Conservation (phyloP, 2,329 filamentous ascomycete genomes). For the Colletotrichum tofieldiae region DNA sequence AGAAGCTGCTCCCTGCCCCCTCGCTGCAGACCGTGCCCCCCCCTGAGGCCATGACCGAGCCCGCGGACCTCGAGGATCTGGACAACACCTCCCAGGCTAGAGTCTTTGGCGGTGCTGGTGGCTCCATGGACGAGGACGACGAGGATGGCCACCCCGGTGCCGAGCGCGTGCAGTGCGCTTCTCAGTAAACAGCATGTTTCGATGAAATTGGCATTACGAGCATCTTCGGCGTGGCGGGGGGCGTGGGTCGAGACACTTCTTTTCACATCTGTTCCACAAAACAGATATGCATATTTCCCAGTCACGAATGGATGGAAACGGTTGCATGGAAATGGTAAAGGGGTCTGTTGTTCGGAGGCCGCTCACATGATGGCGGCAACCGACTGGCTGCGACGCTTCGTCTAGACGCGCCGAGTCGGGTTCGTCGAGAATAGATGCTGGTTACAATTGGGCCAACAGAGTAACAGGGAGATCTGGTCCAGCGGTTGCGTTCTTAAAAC, state of each 20-base stretch:
- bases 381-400: constrained; percentile 21
- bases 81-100: constrained; percentile 78
- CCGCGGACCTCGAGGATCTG: constrained; percentile 88
- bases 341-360: constrained; percentile 16
- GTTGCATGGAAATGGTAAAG: constrained; percentile 38
- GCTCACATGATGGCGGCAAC: constrained; percentile 8
- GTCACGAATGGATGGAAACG: constrained; percentile 43
- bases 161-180: constrained; percentile 89
- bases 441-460: constrained; percentile 31
- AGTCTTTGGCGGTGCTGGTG: constrained; percentile 71
- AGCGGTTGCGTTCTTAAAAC: constrained; percentile 35
- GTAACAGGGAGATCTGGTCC: constrained; percentile 37
- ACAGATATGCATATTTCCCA: constrained; percentile 43
- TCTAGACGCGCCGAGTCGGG: constrained; percentile 38
- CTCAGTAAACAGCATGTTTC: constrained; percentile 75
- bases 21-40: constrained; percentile 77
- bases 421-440: constrained; percentile 41
- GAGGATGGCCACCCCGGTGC: constrained; percentile 82
- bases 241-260: constrained; percentile 44
- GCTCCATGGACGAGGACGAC: constrained; percentile 81
- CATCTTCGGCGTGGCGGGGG: constrained; percentile 44
- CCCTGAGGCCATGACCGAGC: constrained; percentile 90
- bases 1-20: constrained; percentile 85
- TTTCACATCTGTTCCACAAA: constrained; percentile 33
- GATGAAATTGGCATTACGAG: constrained; percentile 40